These are phyloP conservation scores for Chloris gayana DNA, from an alignment of 176 grass and related monocot genomes.

Conservation along the genomic window DNA sequence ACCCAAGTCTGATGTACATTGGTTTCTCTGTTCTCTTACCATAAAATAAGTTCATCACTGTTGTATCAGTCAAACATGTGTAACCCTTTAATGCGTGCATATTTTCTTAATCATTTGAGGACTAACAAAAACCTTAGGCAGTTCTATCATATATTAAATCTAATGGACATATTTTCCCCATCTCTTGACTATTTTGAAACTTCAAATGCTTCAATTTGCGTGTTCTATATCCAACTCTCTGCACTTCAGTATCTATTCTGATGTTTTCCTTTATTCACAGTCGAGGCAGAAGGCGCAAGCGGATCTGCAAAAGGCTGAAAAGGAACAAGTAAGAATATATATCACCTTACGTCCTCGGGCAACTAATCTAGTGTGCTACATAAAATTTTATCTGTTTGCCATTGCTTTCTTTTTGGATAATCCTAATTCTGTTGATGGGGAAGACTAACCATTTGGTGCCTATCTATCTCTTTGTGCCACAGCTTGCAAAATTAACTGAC, in stretches of 20 bases:
- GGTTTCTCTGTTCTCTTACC: conserved; percentile 29
- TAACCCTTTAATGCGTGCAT: background rate
- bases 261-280: conserved; percentile 55
- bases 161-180: background rate
- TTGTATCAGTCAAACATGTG: background rate
- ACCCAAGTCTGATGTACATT: conserved; percentile 22
- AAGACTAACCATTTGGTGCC: background rate
- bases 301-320: conserved; percentile 76
- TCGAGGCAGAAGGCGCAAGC: conserved; percentile 88
- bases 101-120: conserved; percentile 18
- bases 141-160: conserved; percentile 9
- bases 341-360: background rate
- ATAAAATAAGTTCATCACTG: background rate
- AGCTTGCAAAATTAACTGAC: conserved; percentile 80
- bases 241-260: conserved; percentile 22
- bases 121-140: background rate
- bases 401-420: background rate
- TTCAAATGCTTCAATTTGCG: background rate
- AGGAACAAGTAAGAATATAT: conserved; percentile 60
- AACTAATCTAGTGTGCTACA: background rate
- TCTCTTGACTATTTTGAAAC: conserved; percentile 2
- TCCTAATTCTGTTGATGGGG: conserved; percentile 4
- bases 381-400: conserved; percentile 14
- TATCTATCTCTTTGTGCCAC: conserved; percentile 30
- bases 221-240: conserved; percentile 26